Percentiles rank a stretch among this genome's conserved stretches.
Evolutionary conservation across 139 green algal species (phyloP).

Genomic region (Ettlia oleoabundans): DNA sequence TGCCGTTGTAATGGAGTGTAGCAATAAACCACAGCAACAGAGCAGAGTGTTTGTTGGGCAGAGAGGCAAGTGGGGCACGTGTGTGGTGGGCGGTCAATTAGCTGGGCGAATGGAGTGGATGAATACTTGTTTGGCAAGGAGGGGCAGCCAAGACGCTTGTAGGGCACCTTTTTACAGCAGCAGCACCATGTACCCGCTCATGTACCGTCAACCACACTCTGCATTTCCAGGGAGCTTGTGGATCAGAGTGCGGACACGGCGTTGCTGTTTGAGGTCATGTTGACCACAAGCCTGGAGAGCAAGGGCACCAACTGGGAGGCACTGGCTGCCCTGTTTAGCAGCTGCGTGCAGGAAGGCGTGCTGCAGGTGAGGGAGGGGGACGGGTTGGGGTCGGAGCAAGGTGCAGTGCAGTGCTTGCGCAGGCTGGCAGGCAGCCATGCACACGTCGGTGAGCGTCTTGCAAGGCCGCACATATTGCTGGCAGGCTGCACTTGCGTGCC

Average conservation of each 20-base stretch:
- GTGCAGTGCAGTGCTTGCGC: too few species aligned
- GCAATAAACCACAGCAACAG: background rate
- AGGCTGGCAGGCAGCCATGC: too few species aligned
- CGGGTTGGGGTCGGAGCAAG: background rate
- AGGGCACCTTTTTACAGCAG: too few species aligned
- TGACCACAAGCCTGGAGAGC: constrained; percentile 24
- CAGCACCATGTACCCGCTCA: background rate
- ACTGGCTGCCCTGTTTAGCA: constrained; percentile 28
- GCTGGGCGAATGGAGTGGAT: too few species aligned
- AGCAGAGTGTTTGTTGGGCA: background rate
- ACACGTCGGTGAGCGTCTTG: too few species aligned
- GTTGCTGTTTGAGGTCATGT: constrained; percentile 38
- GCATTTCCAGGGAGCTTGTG: constrained; percentile 31
- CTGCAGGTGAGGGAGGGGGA: background rate
- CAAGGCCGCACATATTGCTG: too few species aligned
- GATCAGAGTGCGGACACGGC: constrained; percentile 24
- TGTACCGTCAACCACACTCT: background rate
- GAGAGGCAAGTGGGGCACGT: too few species aligned
- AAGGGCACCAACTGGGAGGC: constrained; percentile 39
- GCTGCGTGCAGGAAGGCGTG: background rate
- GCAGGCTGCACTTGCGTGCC: too few species aligned
- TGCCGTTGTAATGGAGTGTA: background rate
- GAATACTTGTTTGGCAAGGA: too few species aligned
- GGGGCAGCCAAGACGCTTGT: too few species aligned
- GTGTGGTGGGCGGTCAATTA: too few species aligned